Evolutionary conservation across 441 rosid species (phyloP), one percentile per base, ranked within the genome.

Genomic region (Gossypium gossypioides): DNA sequence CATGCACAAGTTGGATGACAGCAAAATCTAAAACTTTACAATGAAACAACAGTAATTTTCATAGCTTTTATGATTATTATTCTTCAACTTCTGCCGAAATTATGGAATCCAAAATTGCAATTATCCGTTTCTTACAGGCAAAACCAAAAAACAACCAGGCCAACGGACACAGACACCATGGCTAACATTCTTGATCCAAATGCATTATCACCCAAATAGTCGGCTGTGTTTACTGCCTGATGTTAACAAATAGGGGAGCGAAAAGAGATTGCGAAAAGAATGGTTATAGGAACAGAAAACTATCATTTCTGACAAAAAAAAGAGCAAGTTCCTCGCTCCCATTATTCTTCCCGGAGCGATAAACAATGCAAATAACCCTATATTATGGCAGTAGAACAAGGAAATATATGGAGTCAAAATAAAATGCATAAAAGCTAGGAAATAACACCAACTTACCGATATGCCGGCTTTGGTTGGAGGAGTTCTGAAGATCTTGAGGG

Each of bases 361-460:
- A 75, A 75, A 66, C 68, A 74, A 80, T 69, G 79, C 46, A 67
- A 67, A 63, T 73, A 74, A 70, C 40, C 72, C 75, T 77, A 71
- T 68, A 56, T 73, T 42, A 60, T 54, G 32, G 13, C 40, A 37
- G 19, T 0, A 57, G 60, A 75, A 60, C 65, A 19, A 51, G 68
- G 24, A 63, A 61, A 77, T 9, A 70, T 68, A 48, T 32, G 42
- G 15, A 29, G 52, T 3, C 21, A 62, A 16, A 71, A 51, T 29
- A 24, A 72, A 63, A 74, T 1, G 62, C 68, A 57, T 32, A 6
- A 40, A 15, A 48, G 63, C 52, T 3, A 9, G 29, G 12, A 16
- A 16, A 65, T 24, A 27, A 65, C n/a, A 71, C n/a, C 15, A 67
- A 60, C 19, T 51, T 22, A 50, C 27, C 22, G 18, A 46, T 57